Conservation (phyloP, 352 stramenopile species). For the Phytophthora kernoviae region DNA sequence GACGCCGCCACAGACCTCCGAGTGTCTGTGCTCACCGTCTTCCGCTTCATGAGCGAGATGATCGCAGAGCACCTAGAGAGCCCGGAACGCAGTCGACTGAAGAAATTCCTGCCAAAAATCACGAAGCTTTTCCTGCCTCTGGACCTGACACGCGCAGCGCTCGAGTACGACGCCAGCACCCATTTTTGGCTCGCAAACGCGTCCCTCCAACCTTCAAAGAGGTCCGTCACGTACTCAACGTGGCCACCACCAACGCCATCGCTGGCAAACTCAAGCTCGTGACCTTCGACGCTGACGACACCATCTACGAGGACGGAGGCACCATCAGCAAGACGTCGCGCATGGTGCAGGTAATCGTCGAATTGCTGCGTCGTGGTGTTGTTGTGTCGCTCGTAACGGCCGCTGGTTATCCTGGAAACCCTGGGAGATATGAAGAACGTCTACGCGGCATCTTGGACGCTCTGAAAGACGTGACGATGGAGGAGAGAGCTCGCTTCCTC, state of each 20-base stretch:
- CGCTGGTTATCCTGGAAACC: conserved; percentile 75
- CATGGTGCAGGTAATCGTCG: conserved; percentile 78
- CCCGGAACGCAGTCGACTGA: conserved; percentile 47
- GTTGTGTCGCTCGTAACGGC: conserved; percentile 86
- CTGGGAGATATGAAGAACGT: conserved; percentile 71
- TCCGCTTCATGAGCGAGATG: conserved; percentile 77
- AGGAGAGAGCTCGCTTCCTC: conserved; percentile 74
- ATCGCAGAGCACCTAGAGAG: conserved; percentile 70
- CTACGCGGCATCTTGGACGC: conserved; percentile 80
- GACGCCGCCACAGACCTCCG: conserved; percentile 65
- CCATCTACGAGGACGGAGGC: conserved; percentile 86
- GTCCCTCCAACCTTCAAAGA: conserved; percentile 88
- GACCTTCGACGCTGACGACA: conserved; percentile 88
- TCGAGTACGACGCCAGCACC: conserved; percentile 72
- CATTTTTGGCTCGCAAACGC: conserved; percentile 79
- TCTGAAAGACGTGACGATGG: conserved; percentile 48
- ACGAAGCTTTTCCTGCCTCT: conserved; percentile 76
- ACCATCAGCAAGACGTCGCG: conserved; percentile 65
- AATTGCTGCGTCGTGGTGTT: conserved; percentile 67
- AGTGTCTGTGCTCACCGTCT: conserved; percentile 68
- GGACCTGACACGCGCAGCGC: conserved; percentile 64
- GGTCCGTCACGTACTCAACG: conserved; percentile 84
- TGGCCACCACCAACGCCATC: conserved; percentile 79
- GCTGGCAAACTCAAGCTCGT: conserved; percentile 78
- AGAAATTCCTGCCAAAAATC: conserved; percentile 67